Conservation (phyloP, 495 filamentous ascomycete genomes). For the Thermothielavioides terrestris region DNA sequence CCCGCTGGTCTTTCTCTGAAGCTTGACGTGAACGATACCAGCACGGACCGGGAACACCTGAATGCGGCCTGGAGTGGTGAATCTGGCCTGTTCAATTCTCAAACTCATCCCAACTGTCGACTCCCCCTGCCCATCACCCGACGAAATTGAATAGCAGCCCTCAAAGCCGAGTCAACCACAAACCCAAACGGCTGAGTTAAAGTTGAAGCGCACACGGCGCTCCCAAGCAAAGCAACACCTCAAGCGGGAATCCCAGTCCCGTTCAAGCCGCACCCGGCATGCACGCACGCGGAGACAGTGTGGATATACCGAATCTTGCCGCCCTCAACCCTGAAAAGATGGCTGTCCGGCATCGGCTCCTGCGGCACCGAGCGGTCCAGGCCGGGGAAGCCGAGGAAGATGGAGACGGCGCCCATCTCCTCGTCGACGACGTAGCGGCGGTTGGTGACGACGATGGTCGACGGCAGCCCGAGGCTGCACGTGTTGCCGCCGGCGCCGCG, state of each 20-base stretch:
- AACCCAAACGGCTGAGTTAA: no score
- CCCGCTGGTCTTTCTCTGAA: no score
- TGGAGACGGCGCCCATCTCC: conserved; percentile 29
- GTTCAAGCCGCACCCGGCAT: not conserved
- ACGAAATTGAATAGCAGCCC: no score
- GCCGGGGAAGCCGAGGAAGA: not conserved
- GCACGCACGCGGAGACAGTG: conserved; percentile 4
- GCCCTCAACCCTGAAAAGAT: conserved; percentile 30
- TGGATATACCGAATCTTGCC: conserved; percentile 18
- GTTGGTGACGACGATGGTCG: conserved; percentile 15
- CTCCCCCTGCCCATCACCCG: no score
- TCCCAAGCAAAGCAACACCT: no score
- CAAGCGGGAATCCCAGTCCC: conserved; percentile 1
- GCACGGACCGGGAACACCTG: no score
- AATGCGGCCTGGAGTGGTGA: no score
- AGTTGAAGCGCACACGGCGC: no score
- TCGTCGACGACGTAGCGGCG: conserved; percentile 31
- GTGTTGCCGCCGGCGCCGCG: conserved; percentile 14
- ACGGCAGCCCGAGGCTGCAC: conserved; percentile 33
- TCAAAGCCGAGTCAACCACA: no score
- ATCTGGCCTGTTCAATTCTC: no score
- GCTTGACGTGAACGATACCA: no score
- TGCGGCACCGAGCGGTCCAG: conserved; percentile 33
- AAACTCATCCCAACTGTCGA: no score
- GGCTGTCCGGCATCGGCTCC: conserved; percentile 27